Evolutionary conservation across 768 basidiomycete genomes (phyloP), one percentile per base, ranked within the genome.

Genomic region (Psilocybe tampanensis): DNA sequence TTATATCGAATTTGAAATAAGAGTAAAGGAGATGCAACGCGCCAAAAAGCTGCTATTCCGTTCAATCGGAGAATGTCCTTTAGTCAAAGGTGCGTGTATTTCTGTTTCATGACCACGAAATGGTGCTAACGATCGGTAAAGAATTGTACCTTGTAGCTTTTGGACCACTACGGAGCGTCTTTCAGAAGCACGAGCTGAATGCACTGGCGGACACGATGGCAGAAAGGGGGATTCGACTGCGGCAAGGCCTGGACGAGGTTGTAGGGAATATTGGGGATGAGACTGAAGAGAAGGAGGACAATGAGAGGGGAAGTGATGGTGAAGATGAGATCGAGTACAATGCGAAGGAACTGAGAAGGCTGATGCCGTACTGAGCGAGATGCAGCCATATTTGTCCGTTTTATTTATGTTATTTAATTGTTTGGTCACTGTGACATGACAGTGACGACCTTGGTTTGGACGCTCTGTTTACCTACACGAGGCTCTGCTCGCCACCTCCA

Each of bases 111-210:
- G 18, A 26, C 39, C 29, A n/a, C n/a, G 62, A 22, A 47, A 48
- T 12, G 23, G 26, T 6, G 26, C 53, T 56, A 24, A 59, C 22
- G 5, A 52, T 18, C 21, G 18, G 18, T 43, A 59, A 67, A 93
- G 91, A 86, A 45, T 70, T 94, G 44, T 92, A 93, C 77, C 72
- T 94, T 59, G 62, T 91, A 44, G 92, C 90, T 17, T 94, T 92
- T 71, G 84, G 86, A 52, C 80, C 84, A 2, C 74, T 94, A 54
- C 82, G 91, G 24, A 67, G 74, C 2, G 85, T 80, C 47, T 93
- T 93, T 69, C 78, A 72, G 47, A 61, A 71, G 17, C 71, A 73
- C 15, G 91, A 94, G 68, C 74, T 94, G 60, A 78, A 77, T 49
- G 76, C 66, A 19, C 78, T 88, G 52, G 86, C 77, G 47, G 89